Evolutionary conservation across 2,329 filamentous ascomycete genomes (phyloP).

Genomic region (Aspergillus sp.): DNA sequence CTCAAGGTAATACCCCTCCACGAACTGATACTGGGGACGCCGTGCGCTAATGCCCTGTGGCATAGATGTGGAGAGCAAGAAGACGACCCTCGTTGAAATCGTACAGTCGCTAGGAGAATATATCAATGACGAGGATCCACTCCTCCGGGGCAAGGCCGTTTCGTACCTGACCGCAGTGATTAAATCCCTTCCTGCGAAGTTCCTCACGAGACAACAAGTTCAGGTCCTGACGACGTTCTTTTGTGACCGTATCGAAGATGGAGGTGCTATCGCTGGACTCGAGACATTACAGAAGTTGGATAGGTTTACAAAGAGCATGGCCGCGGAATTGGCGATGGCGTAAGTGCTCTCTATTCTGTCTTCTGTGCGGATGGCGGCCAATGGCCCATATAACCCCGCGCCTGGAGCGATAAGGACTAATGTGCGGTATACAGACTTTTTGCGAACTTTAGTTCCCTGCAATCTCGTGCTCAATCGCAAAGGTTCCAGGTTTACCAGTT

Average conservation of each 20-base stretch:
- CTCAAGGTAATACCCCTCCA: conserved; percentile 38
- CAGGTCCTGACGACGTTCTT: conserved; percentile 65
- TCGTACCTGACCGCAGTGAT: conserved; percentile 47
- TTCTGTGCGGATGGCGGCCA: background rate
- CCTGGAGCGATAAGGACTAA: conserved; percentile 2
- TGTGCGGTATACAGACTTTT: conserved; percentile 43
- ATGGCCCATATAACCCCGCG: background rate
- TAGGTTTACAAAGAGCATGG: conserved; percentile 60
- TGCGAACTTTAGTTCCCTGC: conserved; percentile 56
- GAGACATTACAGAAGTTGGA: conserved; percentile 59
- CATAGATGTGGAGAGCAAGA: conserved; percentile 58
- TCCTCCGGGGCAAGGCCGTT: conserved; percentile 59
- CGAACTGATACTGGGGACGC: conserved; percentile 4
- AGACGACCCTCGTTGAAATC: conserved; percentile 61
- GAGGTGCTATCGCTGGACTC: conserved; percentile 59
- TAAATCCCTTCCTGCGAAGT: conserved; percentile 52
- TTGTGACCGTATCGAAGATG: conserved; percentile 64
- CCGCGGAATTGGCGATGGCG: conserved; percentile 54
- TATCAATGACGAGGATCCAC: conserved; percentile 64
- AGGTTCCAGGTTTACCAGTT: conserved; percentile 64
- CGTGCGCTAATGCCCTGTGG: conserved; percentile 17
- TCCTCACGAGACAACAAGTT: conserved; percentile 61
- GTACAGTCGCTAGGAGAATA: conserved; percentile 66
- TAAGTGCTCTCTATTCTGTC: conserved; percentile 35
- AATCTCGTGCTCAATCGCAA: conserved; percentile 63